Base-by-base conservation (phyloP, 306 rosid species). In the Sophora flavescens region DNA sequence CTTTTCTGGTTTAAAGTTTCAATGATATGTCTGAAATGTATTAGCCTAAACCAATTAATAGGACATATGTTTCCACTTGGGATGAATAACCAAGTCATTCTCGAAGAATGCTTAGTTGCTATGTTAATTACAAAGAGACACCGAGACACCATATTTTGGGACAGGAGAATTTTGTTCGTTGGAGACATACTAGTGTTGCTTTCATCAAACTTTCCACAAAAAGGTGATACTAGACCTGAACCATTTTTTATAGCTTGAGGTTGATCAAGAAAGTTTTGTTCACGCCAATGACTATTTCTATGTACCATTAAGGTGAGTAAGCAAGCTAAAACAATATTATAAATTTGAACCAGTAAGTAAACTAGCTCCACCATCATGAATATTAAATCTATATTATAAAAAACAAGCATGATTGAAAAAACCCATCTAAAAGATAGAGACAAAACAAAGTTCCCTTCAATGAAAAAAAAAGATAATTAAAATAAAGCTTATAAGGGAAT, bases 211-310 rank as follows among this genome's bases (percentile, higher is more conserved):
- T 92, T 96, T 61, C 90, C 97, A 26, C 93, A 84, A 85, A 88
- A 89, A 9, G 90, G 81, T 61, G 90, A 80, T 36, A 77, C 89
- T 0, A 87, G 79, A 72, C 88, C 96, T 32, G 89, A 78, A 68
- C 91, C 93, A 74, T 88, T 92, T 78, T 88, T 92, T 63, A 82
- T 53, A 60, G 83, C 61, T 68, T 90, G 86, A 76, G 92, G 92
- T 78, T 91, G 88, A 70, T 93, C 90, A 42, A 74, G 86, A 35
- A 88, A 88, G 87, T 75, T 86, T 81, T 87, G 99, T 70, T 98
- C n/a, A n/a, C n/a, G n/a, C n/a, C n/a, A 96, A 80, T 96, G 98
- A 78, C 96, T 96, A 47, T 92, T 96, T 82, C 98, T 22, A 22
- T 91, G 96, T 72, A 79, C 67, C 59, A 80, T 68, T 76, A 84